Evolutionary conservation across 1,284 basidiomycete genomes (phyloP).

Genomic region (Cryptococcus sp.): DNA sequence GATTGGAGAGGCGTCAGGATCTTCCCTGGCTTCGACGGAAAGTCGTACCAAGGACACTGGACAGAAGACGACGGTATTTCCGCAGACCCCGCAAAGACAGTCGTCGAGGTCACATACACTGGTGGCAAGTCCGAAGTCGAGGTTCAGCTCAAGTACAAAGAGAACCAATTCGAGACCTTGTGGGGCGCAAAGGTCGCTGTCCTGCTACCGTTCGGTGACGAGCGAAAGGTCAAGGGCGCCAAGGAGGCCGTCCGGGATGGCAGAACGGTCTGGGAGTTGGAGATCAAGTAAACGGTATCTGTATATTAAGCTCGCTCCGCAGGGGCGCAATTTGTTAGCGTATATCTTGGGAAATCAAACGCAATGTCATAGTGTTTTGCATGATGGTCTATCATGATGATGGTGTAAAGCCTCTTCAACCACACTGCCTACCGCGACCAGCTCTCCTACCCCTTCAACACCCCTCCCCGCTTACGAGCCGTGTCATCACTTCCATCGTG

Average conservation of each 20-base stretch:
- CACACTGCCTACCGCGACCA: too few relatives aligned
- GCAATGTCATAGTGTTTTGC: too few relatives aligned
- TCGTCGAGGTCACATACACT: constrained; percentile 44
- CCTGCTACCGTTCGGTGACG: constrained; percentile 49
- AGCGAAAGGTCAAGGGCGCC: constrained; percentile 28
- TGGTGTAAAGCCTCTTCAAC: too few relatives aligned
- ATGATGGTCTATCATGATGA: too few relatives aligned
- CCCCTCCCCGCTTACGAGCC: too few relatives aligned
- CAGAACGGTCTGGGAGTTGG: constrained; percentile 17
- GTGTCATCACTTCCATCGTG: neutral
- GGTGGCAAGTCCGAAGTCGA: constrained; percentile 32
- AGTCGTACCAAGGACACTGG: constrained; percentile 41
- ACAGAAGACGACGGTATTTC: constrained; percentile 56
- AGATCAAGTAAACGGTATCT: neutral
- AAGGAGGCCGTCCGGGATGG: constrained; percentile 24
- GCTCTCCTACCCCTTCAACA: too few relatives aligned
- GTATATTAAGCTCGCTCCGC: too few relatives aligned
- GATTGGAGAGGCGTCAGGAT: constrained; percentile 54
- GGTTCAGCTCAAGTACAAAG: constrained; percentile 39
- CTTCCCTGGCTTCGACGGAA: constrained; percentile 43
- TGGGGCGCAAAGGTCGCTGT: constrained; percentile 51
- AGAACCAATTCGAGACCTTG: constrained; percentile 49
- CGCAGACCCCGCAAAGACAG: constrained; percentile 37
- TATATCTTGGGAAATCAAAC: too few relatives aligned
- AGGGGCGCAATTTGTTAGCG: too few relatives aligned